Evolutionary conservation across 768 basidiomycete species (phyloP).

Genomic region (Pisolithus sp.): DNA sequence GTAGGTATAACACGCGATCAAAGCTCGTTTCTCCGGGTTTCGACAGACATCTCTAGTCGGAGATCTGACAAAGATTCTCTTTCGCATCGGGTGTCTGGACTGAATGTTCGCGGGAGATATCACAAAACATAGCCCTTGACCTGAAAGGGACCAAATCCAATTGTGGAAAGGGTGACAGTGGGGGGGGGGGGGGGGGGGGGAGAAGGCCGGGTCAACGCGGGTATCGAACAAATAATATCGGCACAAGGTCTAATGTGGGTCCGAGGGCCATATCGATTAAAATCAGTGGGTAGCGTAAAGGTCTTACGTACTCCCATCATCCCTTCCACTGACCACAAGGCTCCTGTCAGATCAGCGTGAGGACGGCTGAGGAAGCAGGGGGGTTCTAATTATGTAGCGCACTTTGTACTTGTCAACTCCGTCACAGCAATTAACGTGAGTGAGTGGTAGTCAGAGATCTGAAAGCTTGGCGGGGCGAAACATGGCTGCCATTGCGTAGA

Average conservation of each 20-base stretch:
- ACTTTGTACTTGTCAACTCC: constrained; percentile 30
- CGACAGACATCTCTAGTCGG: constrained; percentile 32
- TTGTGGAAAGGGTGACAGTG: constrained; percentile 30
- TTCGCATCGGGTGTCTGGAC: constrained; percentile 29
- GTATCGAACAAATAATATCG: constrained; percentile 27
- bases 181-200: constrained; percentile 7
- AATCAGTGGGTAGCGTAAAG: constrained; percentile 25
- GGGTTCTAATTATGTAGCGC: constrained; percentile 21
- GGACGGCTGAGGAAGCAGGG: constrained; percentile 21
- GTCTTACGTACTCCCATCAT: constrained; percentile 26
- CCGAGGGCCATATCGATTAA: constrained; percentile 34
- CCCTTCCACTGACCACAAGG: constrained; percentile 26
- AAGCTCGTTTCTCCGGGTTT: constrained; percentile 28
- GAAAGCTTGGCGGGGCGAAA: constrained; percentile 14
- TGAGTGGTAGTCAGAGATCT: not conserved
- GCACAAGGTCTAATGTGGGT: constrained; percentile 23
- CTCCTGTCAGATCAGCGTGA: constrained; percentile 27
- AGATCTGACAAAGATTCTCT: constrained; percentile 27
- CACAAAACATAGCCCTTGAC: constrained; percentile 28
- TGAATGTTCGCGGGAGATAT: constrained; percentile 33
- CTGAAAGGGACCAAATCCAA: constrained; percentile 23
- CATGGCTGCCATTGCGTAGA: constrained; percentile 22
- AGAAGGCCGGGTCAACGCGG: constrained; percentile 18
- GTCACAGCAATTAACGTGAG: not conserved
- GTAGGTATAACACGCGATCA: constrained; percentile 36